Percentiles rank a stretch among this genome's conserved stretches.
Conservation (phyloP, 768 basidiomycete species). For the Boletus reticuloceps region DNA sequence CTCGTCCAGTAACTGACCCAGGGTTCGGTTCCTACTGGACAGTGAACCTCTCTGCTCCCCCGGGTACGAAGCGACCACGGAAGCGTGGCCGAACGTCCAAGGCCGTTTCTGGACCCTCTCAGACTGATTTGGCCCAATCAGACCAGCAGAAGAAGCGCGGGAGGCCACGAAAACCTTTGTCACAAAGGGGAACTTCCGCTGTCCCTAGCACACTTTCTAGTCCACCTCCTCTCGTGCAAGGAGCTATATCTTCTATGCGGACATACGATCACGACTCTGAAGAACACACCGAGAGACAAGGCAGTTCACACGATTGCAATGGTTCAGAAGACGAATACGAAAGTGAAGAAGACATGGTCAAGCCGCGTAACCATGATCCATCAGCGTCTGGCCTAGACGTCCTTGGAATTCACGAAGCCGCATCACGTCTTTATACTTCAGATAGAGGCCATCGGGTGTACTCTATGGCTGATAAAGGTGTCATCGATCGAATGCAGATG, state of each 20-base stretch:
- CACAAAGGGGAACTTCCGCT: conserved; percentile 18
- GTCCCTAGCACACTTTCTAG: conserved; percentile 9
- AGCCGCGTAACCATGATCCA: conserved; percentile 44
- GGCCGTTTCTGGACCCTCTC: conserved; percentile 26
- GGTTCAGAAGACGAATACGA: conserved; percentile 56
- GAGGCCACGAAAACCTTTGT: conserved; percentile 34
- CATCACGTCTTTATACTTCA: conserved; percentile 43
- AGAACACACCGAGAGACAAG: conserved; percentile 38
- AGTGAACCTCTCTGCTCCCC: conserved; percentile 81
- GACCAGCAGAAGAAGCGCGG: conserved; percentile 39
- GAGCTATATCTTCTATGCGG: conserved; percentile 27
- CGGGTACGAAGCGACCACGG: conserved; percentile 81
- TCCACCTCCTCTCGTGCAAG: conserved; percentile 19
- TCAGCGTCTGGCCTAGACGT: conserved; percentile 38
- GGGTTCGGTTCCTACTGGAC: conserved; percentile 91
- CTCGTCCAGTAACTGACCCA: conserved; percentile 79
- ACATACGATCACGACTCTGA: conserved; percentile 33
- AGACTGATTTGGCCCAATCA: conserved; percentile 6
- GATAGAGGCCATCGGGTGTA: conserved; percentile 26
- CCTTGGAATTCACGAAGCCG: conserved; percentile 31
- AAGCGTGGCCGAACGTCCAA: conserved; percentile 70
- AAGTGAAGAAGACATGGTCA: conserved; percentile 63
- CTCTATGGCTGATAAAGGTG: conserved; percentile 37
- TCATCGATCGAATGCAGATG: conserved; percentile 61
- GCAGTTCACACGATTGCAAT: conserved; percentile 38